A percentile compares a stretch with the other conserved stretches of the same genome.
These are phyloP conservation scores for Amauroascus verrucosus DNA, from an alignment of 2,329 filamentous ascomycete genomes.

Conservation along the genomic window DNA sequence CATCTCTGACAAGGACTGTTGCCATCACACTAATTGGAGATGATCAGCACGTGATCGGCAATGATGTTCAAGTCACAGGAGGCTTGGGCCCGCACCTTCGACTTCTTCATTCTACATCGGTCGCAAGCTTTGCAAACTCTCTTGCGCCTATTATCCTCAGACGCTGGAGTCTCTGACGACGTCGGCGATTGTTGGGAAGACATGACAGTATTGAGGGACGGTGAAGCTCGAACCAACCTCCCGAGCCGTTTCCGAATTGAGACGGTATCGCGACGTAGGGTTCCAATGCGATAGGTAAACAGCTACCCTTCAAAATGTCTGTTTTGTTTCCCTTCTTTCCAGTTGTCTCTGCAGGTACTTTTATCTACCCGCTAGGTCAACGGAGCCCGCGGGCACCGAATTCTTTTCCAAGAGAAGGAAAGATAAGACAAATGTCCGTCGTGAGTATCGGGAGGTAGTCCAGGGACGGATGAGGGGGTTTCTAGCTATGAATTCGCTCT, in stretches of 20 bases:
- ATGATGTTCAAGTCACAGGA: not conserved
- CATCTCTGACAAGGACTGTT: conserved; percentile 52
- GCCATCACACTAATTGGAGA: conserved; percentile 46
- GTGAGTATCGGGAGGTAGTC: too few species aligned
- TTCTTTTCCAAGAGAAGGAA: not conserved
- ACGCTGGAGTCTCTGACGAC: conserved; percentile 20
- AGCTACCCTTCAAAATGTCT: too few species aligned
- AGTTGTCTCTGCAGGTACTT: too few species aligned
- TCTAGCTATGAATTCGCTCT: too few species aligned
- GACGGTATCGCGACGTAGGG: too few species aligned
- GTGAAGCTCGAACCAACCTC: not conserved
- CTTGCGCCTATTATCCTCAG: conserved; percentile 30
- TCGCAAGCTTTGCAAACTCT: conserved; percentile 58
- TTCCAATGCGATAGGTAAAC: too few species aligned
- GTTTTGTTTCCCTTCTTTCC: too few species aligned
- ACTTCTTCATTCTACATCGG: conserved; percentile 56
- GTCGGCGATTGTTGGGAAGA: not conserved
- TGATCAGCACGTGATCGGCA: conserved; percentile 12
- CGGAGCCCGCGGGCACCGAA: too few species aligned
- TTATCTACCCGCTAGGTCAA: too few species aligned
- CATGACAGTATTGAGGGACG: not conserved
- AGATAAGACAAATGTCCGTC: not conserved
- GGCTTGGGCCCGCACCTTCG: conserved; percentile 41
- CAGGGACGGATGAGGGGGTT: too few species aligned
- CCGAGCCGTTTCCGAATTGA: not conserved